Conservation (phyloP, 495 filamentous ascomycete species). For the Annulohypoxylon bovei region DNA sequence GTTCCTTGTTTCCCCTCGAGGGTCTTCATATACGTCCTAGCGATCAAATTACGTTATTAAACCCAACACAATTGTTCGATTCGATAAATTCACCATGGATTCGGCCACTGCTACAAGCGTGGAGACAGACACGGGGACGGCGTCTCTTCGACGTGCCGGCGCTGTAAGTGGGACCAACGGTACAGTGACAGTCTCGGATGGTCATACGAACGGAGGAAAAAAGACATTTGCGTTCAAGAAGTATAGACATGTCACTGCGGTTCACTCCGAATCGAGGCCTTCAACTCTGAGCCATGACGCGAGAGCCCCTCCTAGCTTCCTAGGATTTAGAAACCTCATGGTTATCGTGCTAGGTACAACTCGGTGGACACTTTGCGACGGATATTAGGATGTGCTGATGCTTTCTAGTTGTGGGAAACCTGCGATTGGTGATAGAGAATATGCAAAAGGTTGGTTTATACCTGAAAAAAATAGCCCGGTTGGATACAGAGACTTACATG, state of each 20-base stretch:
- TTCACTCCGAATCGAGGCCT: slow-evolving; percentile 74
- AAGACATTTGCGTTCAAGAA: slow-evolving; percentile 52
- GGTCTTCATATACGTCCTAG: not conserved
- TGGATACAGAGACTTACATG: slow-evolving; percentile 37
- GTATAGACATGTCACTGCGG: slow-evolving; percentile 88
- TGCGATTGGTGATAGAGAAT: slow-evolving; percentile 94
- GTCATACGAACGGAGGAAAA: slow-evolving; percentile 18
- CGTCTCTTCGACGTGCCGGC: slow-evolving; percentile 33
- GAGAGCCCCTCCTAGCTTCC: slow-evolving; percentile 76
- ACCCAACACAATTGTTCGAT: not conserved
- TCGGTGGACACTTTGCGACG: not conserved
- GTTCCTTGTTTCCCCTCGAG: not conserved
- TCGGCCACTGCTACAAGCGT: slow-evolving; percentile 44
- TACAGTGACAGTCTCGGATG: not conserved
- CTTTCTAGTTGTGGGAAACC: slow-evolving; percentile 81
- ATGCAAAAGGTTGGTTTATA: slow-evolving; percentile 79
- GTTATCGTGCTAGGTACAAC: slow-evolving; percentile 83
- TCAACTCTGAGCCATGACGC: slow-evolving; percentile 90
- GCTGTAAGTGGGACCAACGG: slow-evolving; percentile 5
- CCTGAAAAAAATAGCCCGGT: not conserved
- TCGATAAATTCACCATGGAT: slow-evolving; percentile 34
- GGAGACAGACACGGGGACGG: slow-evolving; percentile 21
- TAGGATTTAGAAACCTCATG: slow-evolving; percentile 96
- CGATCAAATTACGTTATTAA: not conserved
- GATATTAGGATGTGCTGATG: slow-evolving; percentile 4